Evolutionary conservation across 345 rosid species (phyloP), one percentile per base, ranked within the genome.

Genomic region (Litchi chinensis): DNA sequence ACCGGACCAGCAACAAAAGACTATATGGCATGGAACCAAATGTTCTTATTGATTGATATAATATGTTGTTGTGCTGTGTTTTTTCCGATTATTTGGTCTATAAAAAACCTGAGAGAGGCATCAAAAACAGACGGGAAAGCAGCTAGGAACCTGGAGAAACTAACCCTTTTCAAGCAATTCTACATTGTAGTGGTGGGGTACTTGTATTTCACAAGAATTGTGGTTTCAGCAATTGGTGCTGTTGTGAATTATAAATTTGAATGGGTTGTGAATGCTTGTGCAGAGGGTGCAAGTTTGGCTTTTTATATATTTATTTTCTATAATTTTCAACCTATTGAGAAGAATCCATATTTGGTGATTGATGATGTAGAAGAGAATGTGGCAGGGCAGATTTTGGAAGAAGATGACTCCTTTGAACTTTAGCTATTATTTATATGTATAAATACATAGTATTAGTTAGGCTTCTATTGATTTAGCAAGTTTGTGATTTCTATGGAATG

Each of bases 61-160:
- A 68, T 82, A 0, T 90, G 93, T 28, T 90, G 93, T 21, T 84
- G 81, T 65, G 86, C 89, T 0, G 91, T 90, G 84, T 79, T 90
- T 22, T 85, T 85, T 8, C 93, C 93, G 0, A 86, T 90, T 37
- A 68, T 88, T n/a, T 90, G 93, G 91, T 90, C 91, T 4, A 90
- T 90, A 6, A 68, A 78, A 4, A 80, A 80, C 76, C 87, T 90
- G 19, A 66, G 79, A 19, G 89, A 88, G 80, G 88, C 91, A 0
- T 84, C 89, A 1, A 84, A 83, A 65, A 81, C 85, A 0, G 91
- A 88, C 10, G 88, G 87, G 39, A 90, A 90, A 66, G 90, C 88
- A 0, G 86, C 83, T 1, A 79, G 77, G 64, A 90, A 88, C 64
- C 80, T 90, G 5, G 84, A 85, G 32, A 88, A 88, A 62, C 37